Conservation (phyloP, 345 rosid species). For the Dipteronia dyeriana region DNA sequence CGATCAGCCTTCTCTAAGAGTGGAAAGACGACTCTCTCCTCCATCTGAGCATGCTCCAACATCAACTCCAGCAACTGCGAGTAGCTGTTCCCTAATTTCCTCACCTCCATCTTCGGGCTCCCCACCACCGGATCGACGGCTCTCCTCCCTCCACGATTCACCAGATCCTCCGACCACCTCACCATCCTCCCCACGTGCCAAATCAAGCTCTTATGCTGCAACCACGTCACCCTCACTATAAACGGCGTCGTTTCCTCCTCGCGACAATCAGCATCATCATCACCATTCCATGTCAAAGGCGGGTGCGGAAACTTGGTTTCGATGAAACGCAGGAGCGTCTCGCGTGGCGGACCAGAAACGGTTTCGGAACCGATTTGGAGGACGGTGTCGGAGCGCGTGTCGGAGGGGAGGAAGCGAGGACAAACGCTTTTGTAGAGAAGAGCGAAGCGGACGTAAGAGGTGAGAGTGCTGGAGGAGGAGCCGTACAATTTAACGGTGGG, state of each 20-base stretch:
- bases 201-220: slow-evolving; percentile 59
- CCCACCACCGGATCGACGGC: slow-evolving; percentile 63
- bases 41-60: slow-evolving; percentile 85
- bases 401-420: slow-evolving; percentile 43
- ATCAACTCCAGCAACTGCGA: slow-evolving; percentile 56
- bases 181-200: slow-evolving; percentile 67
- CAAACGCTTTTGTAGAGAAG: slow-evolving; percentile 50
- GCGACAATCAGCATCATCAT: slow-evolving; percentile 21
- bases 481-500: slow-evolving; percentile 41
- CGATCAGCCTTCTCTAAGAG: slow-evolving; percentile 60
- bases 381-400: slow-evolving; percentile 11
- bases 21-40: slow-evolving; percentile 69
- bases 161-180: slow-evolving; percentile 72
- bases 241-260: slow-evolving; percentile 44
- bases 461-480: slow-evolving; percentile 32
- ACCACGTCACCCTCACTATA: slow-evolving; percentile 42
- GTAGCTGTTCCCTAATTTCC: slow-evolving; percentile 56
- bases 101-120: slow-evolving; percentile 66
- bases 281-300: slow-evolving; percentile 27
- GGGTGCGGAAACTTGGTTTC: slow-evolving; percentile 60
- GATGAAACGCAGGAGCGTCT: slow-evolving; percentile 47
- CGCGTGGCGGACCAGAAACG: slow-evolving; percentile 46
- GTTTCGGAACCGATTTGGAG: slow-evolving; percentile 51
- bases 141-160: slow-evolving; percentile 54
- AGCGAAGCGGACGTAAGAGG: slow-evolving; percentile 55